Evolutionary conservation across 441 rosid genomes (phyloP), one percentile per base, ranked within the genome.

Genomic region (Euphorbia corollata): DNA sequence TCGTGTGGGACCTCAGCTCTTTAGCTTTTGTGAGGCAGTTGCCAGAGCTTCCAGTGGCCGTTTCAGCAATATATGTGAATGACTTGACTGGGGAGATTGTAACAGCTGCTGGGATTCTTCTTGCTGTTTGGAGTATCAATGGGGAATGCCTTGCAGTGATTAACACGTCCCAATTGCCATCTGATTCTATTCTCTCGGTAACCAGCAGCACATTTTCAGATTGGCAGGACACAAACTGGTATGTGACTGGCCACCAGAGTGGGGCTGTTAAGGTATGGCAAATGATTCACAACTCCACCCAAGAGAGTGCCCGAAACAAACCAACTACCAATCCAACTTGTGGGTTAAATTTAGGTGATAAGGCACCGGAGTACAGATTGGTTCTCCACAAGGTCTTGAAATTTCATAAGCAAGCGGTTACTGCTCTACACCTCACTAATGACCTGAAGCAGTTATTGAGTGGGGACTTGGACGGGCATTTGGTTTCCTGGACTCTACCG

Each of bases 201-300:
- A 87, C 97, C 15, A 91, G 97, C 43, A 78, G 96, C 64, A 86
- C 89, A 27, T 87, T 73, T 77, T 92, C 98, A 0, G 99, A 96
- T 80, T 96, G 99, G 98, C 79, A 78, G 75, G 98, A 90, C 77
- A 89, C 91, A 50, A 82, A 80, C 73, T 96, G 98, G 97, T 92
- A 87, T 59, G 96, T 83, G 71, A 92, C 99, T 12, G 99, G 99
- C 67, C 99, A 92, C 78, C 99, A 92, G 80, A 96, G 97, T 78
- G 99, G 99, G 38, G 92, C 99, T 1, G 80, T 96, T 62, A 96
- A 92, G 83, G 84, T 96, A 67, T 96, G 99, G 99, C 86, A 88
- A 68, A 89, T 96, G 98, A 77, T 90, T 65, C 94, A 96, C 81
- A 77, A 77, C 79, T 75, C 97, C 18, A 83, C 74, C 78, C 84